phyloP scores from a whole-genome alignment of 768 basidiomycete genomes.

The Leccinum pellstonianum region DNA sequence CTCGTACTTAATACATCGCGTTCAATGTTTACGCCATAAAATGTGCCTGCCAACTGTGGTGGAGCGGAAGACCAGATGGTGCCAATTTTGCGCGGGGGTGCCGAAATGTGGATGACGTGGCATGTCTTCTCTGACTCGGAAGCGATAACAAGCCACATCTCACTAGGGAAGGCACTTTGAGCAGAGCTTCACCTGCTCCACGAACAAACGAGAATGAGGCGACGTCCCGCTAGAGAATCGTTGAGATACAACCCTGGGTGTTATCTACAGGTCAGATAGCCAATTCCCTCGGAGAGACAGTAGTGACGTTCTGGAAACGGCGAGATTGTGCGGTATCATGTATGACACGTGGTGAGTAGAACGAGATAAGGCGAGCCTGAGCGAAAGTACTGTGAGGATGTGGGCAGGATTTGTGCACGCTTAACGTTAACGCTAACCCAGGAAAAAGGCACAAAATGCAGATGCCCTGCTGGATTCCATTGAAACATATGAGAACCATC shows the following conservation, averaged over 20 bases:
- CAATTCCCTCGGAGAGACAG: background rate
- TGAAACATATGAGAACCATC: background rate
- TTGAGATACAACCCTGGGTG: background rate
- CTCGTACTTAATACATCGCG: background rate
- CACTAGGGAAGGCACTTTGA: background rate
- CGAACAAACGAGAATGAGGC: background rate
- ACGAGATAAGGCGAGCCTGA: background rate
- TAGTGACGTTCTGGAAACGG: background rate
- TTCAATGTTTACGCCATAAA: background rate
- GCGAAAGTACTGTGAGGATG: background rate
- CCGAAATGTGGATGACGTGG: background rate
- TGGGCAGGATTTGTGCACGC: too few species aligned
- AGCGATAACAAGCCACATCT: background rate
- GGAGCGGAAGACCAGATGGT: background rate
- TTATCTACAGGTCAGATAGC: background rate
- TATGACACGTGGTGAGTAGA: background rate
- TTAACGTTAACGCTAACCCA: too few species aligned
- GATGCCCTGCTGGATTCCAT: background rate
- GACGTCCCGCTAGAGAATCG: too few species aligned
- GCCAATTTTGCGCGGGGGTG: background rate
- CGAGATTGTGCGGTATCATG: background rate
- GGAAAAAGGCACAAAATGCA: background rate
- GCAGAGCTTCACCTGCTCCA: background rate
- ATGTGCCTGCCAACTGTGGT: background rate
- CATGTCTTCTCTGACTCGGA: background rate